Percentiles rank a stretch among this genome's conserved stretches.
Conservation (phyloP, 208 protist genomes). For the Trypanosoma avium region DNA sequence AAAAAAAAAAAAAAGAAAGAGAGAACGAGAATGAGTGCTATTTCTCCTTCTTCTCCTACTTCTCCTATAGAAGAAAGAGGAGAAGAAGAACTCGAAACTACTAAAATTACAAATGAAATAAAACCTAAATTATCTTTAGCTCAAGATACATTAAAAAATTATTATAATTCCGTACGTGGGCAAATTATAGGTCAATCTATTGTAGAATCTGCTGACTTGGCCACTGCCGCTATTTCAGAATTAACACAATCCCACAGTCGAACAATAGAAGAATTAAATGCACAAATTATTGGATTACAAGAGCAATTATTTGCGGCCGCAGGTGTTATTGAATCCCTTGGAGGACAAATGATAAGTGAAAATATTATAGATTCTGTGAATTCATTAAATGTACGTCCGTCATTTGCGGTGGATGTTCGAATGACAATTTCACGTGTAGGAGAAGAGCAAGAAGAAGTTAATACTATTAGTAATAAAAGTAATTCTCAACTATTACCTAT, state of each 20-base stretch:
- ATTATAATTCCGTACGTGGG: conserved; percentile 22
- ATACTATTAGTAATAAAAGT: too few species aligned
- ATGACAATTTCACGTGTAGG: conserved; percentile 1
- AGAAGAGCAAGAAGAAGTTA: neutral
- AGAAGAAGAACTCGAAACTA: neutral
- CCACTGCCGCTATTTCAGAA: conserved; percentile 23
- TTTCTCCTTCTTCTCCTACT: too few species aligned
- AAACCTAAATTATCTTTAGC: too few species aligned
- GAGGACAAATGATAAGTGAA: neutral
- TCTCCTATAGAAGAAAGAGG: too few species aligned
- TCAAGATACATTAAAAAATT: conserved; percentile 16
- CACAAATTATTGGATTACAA: conserved; percentile 31
- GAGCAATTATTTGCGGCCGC: conserved; percentile 27
- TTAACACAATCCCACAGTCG: conserved; percentile 27
- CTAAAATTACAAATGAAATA: too few species aligned
- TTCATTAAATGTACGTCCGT: neutral
- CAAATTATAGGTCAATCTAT: conserved; percentile 21
- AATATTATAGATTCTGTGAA: neutral
- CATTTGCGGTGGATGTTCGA: conserved; percentile 3
- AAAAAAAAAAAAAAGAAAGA: too few species aligned
- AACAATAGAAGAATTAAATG: conserved; percentile 23
- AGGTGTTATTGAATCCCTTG: conserved; percentile 33
- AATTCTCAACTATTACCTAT: neutral
- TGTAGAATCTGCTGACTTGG: conserved; percentile 25
- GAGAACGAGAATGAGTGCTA: too few species aligned